These are phyloP conservation scores for Dryas integrifolia DNA, from an alignment of 331 rosid genomes.

Conservation along the genomic window DNA sequence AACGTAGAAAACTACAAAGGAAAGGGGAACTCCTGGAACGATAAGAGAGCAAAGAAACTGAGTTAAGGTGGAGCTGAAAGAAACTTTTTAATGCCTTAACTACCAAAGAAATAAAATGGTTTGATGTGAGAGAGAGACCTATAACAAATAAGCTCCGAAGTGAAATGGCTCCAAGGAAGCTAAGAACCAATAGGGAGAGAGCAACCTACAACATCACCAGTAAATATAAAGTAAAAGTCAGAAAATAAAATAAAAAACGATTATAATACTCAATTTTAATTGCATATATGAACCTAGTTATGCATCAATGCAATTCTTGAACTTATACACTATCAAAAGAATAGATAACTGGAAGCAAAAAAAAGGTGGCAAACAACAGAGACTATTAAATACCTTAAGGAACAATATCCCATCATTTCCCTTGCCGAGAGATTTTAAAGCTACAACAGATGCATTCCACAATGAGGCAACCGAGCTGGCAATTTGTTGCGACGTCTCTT, in stretches of 20 bases:
- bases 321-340: slow-evolving; percentile 3
- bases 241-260: slow-evolving; percentile 2
- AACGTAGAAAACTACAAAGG: slow-evolving; percentile 60
- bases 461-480: slow-evolving; percentile 50
- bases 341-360: slow-evolving; percentile 5
- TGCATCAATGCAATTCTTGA: not conserved
- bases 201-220: slow-evolving; percentile 45
- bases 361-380: slow-evolving; percentile 1
- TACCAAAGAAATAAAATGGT: not conserved
- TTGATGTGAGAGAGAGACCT: slow-evolving; percentile 46
- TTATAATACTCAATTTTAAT: not conserved
- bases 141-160: slow-evolving; percentile 54
- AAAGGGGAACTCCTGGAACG: slow-evolving; percentile 60
- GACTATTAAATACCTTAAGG: slow-evolving; percentile 50
- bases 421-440: slow-evolving; percentile 64
- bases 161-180: slow-evolving; percentile 74
- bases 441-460: slow-evolving; percentile 62
- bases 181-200: slow-evolving; percentile 57
- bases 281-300: not conserved
- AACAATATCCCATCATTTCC: slow-evolving; percentile 65
- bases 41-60: not conserved
- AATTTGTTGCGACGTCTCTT: slow-evolving; percentile 59
- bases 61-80: not conserved
- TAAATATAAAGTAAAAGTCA: slow-evolving; percentile 18
- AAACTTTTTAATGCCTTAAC: slow-evolving; percentile 2